These are phyloP conservation scores for Geotrichum restrictum DNA, from an alignment of 1,139 yeast species.

Conservation along the genomic window DNA sequence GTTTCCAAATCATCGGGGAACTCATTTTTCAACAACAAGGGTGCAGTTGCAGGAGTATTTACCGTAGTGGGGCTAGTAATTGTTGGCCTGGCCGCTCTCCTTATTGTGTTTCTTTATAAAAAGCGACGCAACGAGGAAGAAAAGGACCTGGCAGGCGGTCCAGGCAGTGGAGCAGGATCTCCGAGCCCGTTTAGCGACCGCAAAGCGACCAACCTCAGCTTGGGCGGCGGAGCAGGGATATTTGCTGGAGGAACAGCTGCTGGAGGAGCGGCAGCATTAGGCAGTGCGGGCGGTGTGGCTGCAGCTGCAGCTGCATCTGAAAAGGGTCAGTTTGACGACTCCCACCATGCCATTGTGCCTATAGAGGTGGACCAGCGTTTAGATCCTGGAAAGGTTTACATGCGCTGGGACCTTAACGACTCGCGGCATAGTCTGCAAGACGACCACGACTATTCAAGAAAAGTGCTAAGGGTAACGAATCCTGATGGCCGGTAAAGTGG, in stretches of 20 bases:
- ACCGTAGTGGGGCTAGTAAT: slow-evolving; percentile 62
- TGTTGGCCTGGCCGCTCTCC: slow-evolving; percentile 41
- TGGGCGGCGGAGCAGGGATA: slow-evolving; percentile 15
- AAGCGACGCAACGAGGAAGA: slow-evolving; percentile 24
- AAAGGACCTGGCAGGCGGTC: slow-evolving; percentile 23
- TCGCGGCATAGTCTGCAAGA: slow-evolving; percentile 67
- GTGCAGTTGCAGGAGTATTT: slow-evolving; percentile 71
- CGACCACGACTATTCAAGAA: slow-evolving; percentile 68
- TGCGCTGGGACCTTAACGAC: slow-evolving; percentile 49
- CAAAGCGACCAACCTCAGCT: slow-evolving; percentile 3
- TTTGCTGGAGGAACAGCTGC: slow-evolving; percentile 5
- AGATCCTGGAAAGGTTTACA: slow-evolving; percentile 63
- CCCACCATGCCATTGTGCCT: slow-evolving; percentile 42
- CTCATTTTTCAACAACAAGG: slow-evolving; percentile 51
- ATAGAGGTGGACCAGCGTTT: slow-evolving; percentile 61
- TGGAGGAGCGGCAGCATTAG: not conserved
- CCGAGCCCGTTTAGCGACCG: slow-evolving; percentile 15
- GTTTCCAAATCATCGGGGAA: slow-evolving; percentile 23
- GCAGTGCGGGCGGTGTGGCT: not conserved
- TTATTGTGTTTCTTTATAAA: slow-evolving; percentile 30
- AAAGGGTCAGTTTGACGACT: slow-evolving; percentile 3
- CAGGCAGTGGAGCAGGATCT: slow-evolving; percentile 17
- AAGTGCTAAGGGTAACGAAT: slow-evolving; percentile 66
- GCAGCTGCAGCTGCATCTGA: not conserved
- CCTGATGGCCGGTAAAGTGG: no score